Conservation (phyloP, 2,329 filamentous ascomycete species). For the Fusarium sarcochroum region DNA sequence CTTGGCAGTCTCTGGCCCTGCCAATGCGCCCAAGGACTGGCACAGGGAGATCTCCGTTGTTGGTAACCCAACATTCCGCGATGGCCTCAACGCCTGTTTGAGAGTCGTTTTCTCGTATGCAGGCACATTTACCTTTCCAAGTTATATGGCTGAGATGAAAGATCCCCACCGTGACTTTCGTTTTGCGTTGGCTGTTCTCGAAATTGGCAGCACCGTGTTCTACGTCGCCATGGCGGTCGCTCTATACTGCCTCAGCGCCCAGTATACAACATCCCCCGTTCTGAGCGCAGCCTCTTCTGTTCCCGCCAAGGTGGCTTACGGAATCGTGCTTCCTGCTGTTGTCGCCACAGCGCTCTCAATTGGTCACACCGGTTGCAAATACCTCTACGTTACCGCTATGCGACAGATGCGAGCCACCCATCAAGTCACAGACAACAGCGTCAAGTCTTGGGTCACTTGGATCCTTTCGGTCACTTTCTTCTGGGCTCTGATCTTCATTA, state of each 20-base stretch:
- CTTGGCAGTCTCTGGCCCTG: slow-evolving; percentile 37
- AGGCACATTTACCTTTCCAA: slow-evolving; percentile 47
- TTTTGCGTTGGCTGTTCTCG: slow-evolving; percentile 40
- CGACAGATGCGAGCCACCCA: slow-evolving; percentile 34
- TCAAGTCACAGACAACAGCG: slow-evolving; percentile 40
- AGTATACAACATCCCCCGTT: slow-evolving; percentile 43
- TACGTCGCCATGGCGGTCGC: slow-evolving; percentile 45
- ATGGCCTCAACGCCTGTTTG: slow-evolving; percentile 44
- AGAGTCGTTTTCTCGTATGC: slow-evolving; percentile 47
- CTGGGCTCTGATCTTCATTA: slow-evolving; percentile 47
- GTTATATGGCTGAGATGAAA: slow-evolving; percentile 48
- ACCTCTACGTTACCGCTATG: slow-evolving; percentile 41
- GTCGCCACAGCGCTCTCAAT: slow-evolving; percentile 44
- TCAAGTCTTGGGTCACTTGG: slow-evolving; percentile 49
- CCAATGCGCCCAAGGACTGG: slow-evolving; percentile 36
- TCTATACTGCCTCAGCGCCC: slow-evolving; percentile 44
- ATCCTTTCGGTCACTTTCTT: slow-evolving; percentile 39
- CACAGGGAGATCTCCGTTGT: slow-evolving; percentile 38
- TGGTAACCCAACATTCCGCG: slow-evolving; percentile 41
- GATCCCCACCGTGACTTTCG: slow-evolving; percentile 42
- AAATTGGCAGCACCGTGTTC: slow-evolving; percentile 45
- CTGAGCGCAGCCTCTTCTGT: slow-evolving; percentile 42
- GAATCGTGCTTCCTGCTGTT: slow-evolving; percentile 45
- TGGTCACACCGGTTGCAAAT: slow-evolving; percentile 49
- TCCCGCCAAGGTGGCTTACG: slow-evolving; percentile 48